Evolutionary conservation across 2,329 filamentous ascomycete genomes (phyloP), one percentile per base, ranked within the genome.

Genomic region (Sclerotinia sclerotiorum): DNA sequence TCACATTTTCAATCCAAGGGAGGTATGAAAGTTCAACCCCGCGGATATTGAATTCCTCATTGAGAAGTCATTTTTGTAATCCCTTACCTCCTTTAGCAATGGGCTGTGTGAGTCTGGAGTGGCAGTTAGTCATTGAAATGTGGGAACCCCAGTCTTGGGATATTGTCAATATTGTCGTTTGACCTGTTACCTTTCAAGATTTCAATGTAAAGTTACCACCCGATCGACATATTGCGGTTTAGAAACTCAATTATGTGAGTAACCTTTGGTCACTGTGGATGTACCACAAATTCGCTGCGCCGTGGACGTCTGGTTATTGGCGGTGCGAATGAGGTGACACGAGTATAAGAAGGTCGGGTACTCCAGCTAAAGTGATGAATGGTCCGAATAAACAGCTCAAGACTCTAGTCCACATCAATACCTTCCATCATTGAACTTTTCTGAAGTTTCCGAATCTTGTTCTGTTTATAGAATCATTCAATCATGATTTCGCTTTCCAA

Each of bases 41-140:
- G 46, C 58, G 46, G 21, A 62, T 39, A 62, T 62, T 39, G 58
- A 6, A 62, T 49, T 62, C 58, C 27, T 35, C 46, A 51, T 35
- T 5, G 46, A 62, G 58, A 51, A 39, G 44, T 51, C 58, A 35
- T 51, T 62, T 51, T 13, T 6, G 21, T 29, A 62, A 49, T 29
- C 58, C 46, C 58, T 51, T 62, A 21, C 58, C 46, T 62, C 46
- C 46, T 10, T 61, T 2, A 49, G 58, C 3, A 19, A 48, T 61
- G 44, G 19, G 1, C 4, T 42, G 21, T 24, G 32, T 24, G 54
- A 8, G 32, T 39, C 32, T 42, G 54, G 32, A 39, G 29, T 32
- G 13, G 58, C 13, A 15, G 13, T 46, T 24, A 39, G 46, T 32
- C 21, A 29, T 49, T 39, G 58, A 46, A 62, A 24, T 62, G 27